Evolutionary conservation across 495 filamentous ascomycete genomes (phyloP).

Genomic region (Aspergillus conjunctus): DNA sequence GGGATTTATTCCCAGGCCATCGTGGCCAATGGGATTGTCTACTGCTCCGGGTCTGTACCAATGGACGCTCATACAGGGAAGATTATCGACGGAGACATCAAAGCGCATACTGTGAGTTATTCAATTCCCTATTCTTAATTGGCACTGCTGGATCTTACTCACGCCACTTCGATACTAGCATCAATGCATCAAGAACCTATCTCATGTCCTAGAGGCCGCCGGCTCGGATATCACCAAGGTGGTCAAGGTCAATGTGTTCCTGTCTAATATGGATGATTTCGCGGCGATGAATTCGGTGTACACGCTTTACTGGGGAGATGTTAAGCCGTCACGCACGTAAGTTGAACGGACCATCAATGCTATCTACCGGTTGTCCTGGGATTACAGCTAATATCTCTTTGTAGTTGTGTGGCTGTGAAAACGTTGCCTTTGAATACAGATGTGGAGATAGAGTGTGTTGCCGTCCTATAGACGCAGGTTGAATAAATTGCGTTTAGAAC

Average conservation of each 20-base stretch:
- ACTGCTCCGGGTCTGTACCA: slow-evolving; percentile 55
- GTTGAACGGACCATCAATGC: slow-evolving; percentile 14
- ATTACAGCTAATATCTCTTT: neutral
- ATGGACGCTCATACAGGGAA: slow-evolving; percentile 49
- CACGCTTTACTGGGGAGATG: slow-evolving; percentile 57
- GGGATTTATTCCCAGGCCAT: slow-evolving; percentile 58
- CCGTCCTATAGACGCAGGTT: slow-evolving; percentile 19
- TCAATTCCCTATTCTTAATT: neutral
- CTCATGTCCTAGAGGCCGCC: slow-evolving; percentile 63
- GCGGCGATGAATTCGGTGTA: slow-evolving; percentile 64
- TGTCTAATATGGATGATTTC: slow-evolving; percentile 71
- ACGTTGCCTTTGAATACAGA: slow-evolving; percentile 65
- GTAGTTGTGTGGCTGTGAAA: slow-evolving; percentile 64
- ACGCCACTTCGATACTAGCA: slow-evolving; percentile 15
- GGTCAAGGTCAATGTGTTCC: slow-evolving; percentile 70
- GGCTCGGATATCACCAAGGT: slow-evolving; percentile 64
- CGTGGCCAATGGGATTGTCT: slow-evolving; percentile 58
- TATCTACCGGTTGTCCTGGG: neutral
- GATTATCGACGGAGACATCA: slow-evolving; percentile 51
- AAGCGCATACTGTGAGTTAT: slow-evolving; percentile 46
- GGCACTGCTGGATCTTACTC: neutral
- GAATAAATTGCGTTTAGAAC: too few relatives aligned
- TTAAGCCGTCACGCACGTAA: slow-evolving; percentile 60
- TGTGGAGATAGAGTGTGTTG: slow-evolving; percentile 73
- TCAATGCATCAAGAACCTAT: slow-evolving; percentile 63